phyloP scores from a whole-genome alignment of 768 basidiomycete species.

The Termitomyces sp. region DNA sequence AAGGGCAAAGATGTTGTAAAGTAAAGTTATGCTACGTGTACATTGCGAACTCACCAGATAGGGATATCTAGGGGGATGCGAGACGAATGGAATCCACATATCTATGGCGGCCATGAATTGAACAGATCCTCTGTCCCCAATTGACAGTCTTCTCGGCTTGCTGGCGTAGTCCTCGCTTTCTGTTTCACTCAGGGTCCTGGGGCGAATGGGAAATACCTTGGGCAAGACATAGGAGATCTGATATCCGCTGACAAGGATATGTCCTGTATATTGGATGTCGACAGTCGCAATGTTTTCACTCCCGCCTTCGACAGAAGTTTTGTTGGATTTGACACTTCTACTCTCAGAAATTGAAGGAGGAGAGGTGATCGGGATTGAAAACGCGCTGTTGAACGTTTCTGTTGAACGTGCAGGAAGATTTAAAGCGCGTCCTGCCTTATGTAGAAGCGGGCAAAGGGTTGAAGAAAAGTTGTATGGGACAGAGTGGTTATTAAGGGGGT shows the following conservation, averaged over 20 bases:
- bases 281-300: constrained; percentile 39
- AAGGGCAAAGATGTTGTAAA: neutral
- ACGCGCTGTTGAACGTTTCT: constrained; percentile 59
- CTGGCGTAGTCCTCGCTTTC: constrained; percentile 26
- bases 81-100: constrained; percentile 68
- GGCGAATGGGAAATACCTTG: constrained; percentile 49
- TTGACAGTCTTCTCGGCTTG: constrained; percentile 47
- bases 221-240: constrained; percentile 75
- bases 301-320: constrained; percentile 25
- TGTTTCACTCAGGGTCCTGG: constrained; percentile 21
- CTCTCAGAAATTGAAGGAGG: constrained; percentile 25
- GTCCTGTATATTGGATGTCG: constrained; percentile 69
- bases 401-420: constrained; percentile 59
- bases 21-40: constrained; percentile 5
- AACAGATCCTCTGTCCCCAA: constrained; percentile 55
- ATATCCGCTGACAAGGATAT: constrained; percentile 74
- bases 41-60: constrained; percentile 51
- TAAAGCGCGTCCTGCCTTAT: constrained; percentile 66
- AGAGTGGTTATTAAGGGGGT: constrained; percentile 70
- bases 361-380: constrained; percentile 35
- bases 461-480: constrained; percentile 76
- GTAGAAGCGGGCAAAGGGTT: constrained; percentile 55
- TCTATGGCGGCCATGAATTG: constrained; percentile 84
- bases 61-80: constrained; percentile 68
- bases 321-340: constrained; percentile 33